These are phyloP conservation scores for Mucor irregularis DNA, from an alignment of 371 early-diverging fungal species.

Conservation along the genomic window DNA sequence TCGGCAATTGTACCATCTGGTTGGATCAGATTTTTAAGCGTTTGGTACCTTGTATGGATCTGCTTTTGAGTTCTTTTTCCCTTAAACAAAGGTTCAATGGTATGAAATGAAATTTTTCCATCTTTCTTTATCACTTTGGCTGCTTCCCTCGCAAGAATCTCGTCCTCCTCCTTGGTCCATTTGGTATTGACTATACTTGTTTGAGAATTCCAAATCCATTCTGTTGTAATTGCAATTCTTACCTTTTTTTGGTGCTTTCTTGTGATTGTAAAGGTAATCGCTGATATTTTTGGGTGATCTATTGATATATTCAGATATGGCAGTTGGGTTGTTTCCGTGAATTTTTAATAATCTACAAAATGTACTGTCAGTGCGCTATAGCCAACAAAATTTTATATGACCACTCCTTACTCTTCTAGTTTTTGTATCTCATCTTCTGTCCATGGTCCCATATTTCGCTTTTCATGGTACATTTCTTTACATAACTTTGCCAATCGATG, in stretches of 20 bases:
- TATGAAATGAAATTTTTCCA: background rate
- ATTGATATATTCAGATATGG: background rate
- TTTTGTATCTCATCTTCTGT: slow-evolving; percentile 16
- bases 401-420: slow-evolving; percentile 16
- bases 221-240: background rate
- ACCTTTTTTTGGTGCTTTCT: background rate
- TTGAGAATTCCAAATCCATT: background rate
- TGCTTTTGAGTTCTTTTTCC: slow-evolving; percentile 5
- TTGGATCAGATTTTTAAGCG: slow-evolving; percentile 9
- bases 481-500: background rate
- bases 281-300: slow-evolving; percentile 14
- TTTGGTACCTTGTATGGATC: slow-evolving; percentile 5
- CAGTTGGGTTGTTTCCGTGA: slow-evolving; percentile 2
- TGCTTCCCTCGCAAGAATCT: background rate
- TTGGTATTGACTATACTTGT: background rate
- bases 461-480: slow-evolving; percentile 11
- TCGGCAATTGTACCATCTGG: slow-evolving; percentile 10
- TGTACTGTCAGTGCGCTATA: background rate
- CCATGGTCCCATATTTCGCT: slow-evolving; percentile 3
- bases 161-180: slow-evolving; percentile 17
- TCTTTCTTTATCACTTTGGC: background rate
- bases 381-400: no score
- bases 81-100: background rate
- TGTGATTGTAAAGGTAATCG: background rate
- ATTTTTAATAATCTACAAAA: slow-evolving; percentile 2